Base-by-base conservation (phyloP, 1,284 basidiomycete genomes). In the Sphaerobolus stellatus region DNA sequence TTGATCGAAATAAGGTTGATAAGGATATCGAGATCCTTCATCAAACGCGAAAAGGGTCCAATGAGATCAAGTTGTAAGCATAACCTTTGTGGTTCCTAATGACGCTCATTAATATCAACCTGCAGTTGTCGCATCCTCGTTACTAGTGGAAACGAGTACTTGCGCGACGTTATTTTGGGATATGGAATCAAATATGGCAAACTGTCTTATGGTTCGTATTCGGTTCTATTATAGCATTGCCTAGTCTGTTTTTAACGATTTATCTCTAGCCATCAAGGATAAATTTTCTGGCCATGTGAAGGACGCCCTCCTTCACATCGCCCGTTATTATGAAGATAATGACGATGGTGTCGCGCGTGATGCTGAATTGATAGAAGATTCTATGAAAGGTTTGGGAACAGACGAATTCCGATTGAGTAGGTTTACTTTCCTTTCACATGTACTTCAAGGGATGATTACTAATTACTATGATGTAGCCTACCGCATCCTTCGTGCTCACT, bases 31-130 rank as follows among this genome's bases (percentile, higher is more conserved):
- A n/a, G n/a, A n/a, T n/a, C n/a, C n/a, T n/a, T n/a, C n/a, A n/a
- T n/a, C n/a, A n/a, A n/a, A n/a, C n/a, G n/a, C 46, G 30, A 30
- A 22, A 22, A 20, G 52, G 52, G 13, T 48, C 47, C n/a, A 46
- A 54, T 36, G 52, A 54, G 38, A 54, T 54, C n/a, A 54, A 33
- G 8, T 41, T 48, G 52, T 49, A 20, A 41, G 38, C 33, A 5
- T 2, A 28, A 14, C 46, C 33, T 36, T 24, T n/a, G n/a, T 36
- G 28, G 14, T 20, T 36, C n/a, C 22, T 16, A 2, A 34, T 20
- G 25, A 9, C n/a, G n/a, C n/a, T n/a, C 3, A n/a, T 33, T n/a
- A 49, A 18, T 22, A 22, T 34, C 22, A 9, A n/a, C 22, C 22
- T 16, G 33, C n/a, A 54, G 52, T 25, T 49, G 46, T 36, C 24